Base-by-base conservation (phyloP, 805 yeast species). In the Yamadazyma akitaensis region DNA sequence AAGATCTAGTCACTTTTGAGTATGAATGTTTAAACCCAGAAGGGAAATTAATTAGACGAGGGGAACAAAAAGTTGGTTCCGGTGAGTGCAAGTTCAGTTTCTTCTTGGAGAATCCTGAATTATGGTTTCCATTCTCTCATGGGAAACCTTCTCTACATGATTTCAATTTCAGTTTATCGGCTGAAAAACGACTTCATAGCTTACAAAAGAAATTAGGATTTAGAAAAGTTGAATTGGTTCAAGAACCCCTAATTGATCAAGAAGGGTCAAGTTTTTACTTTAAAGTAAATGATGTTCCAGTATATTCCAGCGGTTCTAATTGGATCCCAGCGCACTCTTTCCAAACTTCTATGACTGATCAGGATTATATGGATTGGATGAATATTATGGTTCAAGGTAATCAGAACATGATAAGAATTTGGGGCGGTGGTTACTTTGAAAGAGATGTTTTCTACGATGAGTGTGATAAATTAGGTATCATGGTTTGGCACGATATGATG, bases 401-500 rank as follows among this genome's bases (percentile, higher is more conserved):
- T 48, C 77, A 72, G 46, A 70, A 67, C 43, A 71, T 74, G 75
- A 51, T 75, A 31, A 58, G 80, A 33, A 67, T 74, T 2, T 76
- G 80, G 80, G 80, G 75, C 6, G 80, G 80, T 25, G 80, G 80
- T 2, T 60, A 57, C 48, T 76, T 69, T 49, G 80, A 76, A 49
- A 55, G 51, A 21, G 77, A 73, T 26, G 32, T 49, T 5, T 71
- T 76, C 51, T 76, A 76, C 53, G 60, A 64, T 24, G 67, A 63
- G 47, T 76, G 80, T 57, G 80, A 75, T 51, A 41, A 63, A 17
- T 48, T 62, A 2, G 79, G 79, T 2, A 44, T 78, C 9, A 37
- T 78, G 53, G 72, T 78, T 8, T 78, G 81, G 80, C 82, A 78
- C 44, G 82, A 78, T 53, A 75, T 77, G 55, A 72, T 77, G 80